Conservation (phyloP, 805 yeast genomes). For the Hanseniaspora jakobsenii region DNA sequence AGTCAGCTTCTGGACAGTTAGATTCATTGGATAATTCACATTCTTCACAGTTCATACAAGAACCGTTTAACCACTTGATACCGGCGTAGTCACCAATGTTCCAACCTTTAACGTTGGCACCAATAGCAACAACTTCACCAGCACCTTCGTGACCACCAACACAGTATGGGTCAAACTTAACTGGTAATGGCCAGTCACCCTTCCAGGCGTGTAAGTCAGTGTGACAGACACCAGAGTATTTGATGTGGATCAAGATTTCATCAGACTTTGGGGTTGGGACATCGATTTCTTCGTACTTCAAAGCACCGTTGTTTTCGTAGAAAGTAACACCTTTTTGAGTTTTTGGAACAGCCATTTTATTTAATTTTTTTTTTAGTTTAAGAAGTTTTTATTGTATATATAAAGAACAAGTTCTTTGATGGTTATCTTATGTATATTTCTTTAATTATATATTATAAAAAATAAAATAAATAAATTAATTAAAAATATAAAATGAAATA, state of each 20-base stretch:
- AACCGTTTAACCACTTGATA: constrained; percentile 57
- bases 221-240: constrained; percentile 88
- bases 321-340: constrained; percentile 64
- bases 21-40: constrained; percentile 49
- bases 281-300: constrained; percentile 59
- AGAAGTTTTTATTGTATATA: neutral
- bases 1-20: constrained; percentile 57
- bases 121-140: constrained; percentile 54
- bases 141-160: constrained; percentile 71
- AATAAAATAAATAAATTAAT: neutral
- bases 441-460: neutral
- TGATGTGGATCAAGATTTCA: constrained; percentile 68
- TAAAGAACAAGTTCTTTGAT: neutral
- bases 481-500: no score
- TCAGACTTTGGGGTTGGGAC: constrained; percentile 69
- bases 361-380: neutral
- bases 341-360: constrained; percentile 37
- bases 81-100: constrained; percentile 57
- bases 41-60: constrained; percentile 53
- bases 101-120: constrained; percentile 47
- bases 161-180: constrained; percentile 37
- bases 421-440: no score
- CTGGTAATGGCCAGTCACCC: constrained; percentile 81
- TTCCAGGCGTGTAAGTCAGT: constrained; percentile 90
- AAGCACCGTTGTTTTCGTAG: constrained; percentile 52